These are phyloP conservation scores for Sporopachydermia quercuum DNA, from an alignment of 805 yeast species.

Conservation along the genomic window DNA sequence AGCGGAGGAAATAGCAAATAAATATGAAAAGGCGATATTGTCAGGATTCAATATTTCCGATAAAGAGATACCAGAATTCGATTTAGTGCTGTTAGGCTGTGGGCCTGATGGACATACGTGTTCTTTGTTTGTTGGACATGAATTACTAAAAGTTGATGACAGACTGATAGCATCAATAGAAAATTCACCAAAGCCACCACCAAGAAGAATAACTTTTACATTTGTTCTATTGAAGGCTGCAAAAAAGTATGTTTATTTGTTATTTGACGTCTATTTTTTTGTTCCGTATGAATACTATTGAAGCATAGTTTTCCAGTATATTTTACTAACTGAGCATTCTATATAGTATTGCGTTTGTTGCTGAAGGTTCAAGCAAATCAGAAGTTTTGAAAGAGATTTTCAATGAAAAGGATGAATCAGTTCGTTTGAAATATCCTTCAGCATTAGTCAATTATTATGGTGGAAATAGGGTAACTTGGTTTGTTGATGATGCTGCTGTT, in stretches of 20 bases:
- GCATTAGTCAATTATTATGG: slow-evolving; percentile 52
- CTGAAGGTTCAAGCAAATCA: slow-evolving; percentile 80
- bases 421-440: slow-evolving; percentile 41
- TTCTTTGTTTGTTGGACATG: slow-evolving; percentile 80
- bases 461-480: slow-evolving; percentile 55
- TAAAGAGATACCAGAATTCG: slow-evolving; percentile 21
- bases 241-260: slow-evolving; percentile 9
- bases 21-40: slow-evolving; percentile 48
- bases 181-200: slow-evolving; percentile 90
- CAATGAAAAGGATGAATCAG: slow-evolving; percentile 23
- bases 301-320: slow-evolving; percentile 1
- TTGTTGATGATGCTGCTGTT: slow-evolving; percentile 69
- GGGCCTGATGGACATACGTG: slow-evolving; percentile 97
- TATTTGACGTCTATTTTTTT: neutral
- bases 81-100: slow-evolving; percentile 69
- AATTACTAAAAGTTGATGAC: slow-evolving; percentile 38
- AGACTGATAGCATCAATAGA: slow-evolving; percentile 46
- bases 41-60: slow-evolving; percentile 19
- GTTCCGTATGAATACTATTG: neutral
- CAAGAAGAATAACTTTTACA: slow-evolving; percentile 81
- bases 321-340: slow-evolving; percentile 18
- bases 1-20: slow-evolving; percentile 41
- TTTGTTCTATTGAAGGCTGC: slow-evolving; percentile 54
- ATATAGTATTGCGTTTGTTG: slow-evolving; percentile 58
- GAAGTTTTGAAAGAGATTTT: slow-evolving; percentile 59